Evolutionary conservation across 2,329 filamentous ascomycete genomes (phyloP).

Genomic region (Gnomoniopsis smithogilvyi): DNA sequence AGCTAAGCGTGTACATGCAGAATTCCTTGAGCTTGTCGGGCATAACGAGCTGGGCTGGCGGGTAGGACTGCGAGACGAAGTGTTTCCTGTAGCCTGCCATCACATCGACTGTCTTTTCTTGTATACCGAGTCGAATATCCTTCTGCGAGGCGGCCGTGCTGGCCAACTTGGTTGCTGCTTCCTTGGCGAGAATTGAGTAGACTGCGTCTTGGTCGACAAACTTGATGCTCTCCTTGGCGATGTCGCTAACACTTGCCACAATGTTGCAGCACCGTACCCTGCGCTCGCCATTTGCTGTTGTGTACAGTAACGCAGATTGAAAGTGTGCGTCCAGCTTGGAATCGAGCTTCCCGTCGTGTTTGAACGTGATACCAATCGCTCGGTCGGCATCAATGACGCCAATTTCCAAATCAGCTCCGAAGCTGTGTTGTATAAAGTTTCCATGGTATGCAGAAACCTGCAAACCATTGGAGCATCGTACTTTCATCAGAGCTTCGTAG

Average conservation of each 20-base stretch:
- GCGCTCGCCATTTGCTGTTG: constrained; percentile 82
- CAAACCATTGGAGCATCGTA: constrained; percentile 92
- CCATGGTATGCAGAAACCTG: constrained; percentile 94
- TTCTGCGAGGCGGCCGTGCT: constrained; percentile 70
- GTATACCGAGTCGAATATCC: constrained; percentile 78
- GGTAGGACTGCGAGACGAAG: constrained; percentile 76
- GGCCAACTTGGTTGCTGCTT: constrained; percentile 82
- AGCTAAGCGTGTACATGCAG: constrained; percentile 88
- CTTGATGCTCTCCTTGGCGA: constrained; percentile 79
- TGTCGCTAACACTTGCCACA: constrained; percentile 87
- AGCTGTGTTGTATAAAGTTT: constrained; percentile 93
- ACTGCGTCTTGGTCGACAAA: constrained; percentile 96
- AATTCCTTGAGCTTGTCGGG: constrained; percentile 96
- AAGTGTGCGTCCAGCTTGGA: constrained; percentile 96
- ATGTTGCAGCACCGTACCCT: constrained; percentile 91
- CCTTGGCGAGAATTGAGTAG: constrained; percentile 83
- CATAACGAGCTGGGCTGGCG: constrained; percentile 88
- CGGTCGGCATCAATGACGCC: constrained; percentile 92
- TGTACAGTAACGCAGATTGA: constrained; percentile 92
- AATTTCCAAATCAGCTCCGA: constrained; percentile 91
- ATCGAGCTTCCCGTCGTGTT: constrained; percentile 96
- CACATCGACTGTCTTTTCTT: constrained; percentile 90
- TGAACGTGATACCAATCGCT: constrained; percentile 85
- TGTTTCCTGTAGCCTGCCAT: constrained; percentile 90
- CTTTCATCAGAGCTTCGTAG: constrained; percentile 96